Evolutionary conservation across 176 grass and related monocot genomes (phyloP), one percentile per base, ranked within the genome.

Genomic region (Olyra latifolia): DNA sequence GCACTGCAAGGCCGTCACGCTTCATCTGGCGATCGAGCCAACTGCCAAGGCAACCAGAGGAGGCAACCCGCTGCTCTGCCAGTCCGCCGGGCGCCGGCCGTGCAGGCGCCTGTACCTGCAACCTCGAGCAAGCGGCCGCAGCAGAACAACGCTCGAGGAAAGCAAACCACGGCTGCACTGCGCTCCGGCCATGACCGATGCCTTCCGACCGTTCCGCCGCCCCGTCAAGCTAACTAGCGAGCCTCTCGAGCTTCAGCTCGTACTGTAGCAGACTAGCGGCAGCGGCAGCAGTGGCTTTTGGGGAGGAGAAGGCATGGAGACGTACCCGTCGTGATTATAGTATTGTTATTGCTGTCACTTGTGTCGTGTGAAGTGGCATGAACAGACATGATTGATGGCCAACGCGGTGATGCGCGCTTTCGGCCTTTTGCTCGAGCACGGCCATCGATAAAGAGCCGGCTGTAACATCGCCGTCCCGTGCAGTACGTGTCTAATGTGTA

Each of bases 341-440:
- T 66, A 83, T 79, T 84, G 68, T 74, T 88, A 83, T 69, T 57
- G 61, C 52, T 24, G 69, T 75, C 80, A 58, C 66, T 83, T 8
- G 28, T 48, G 68, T 66, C 69, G 50, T 41, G 81, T 50, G 61
- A 44, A 47, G 47, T n/a, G 32, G 54, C 32, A 35, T 35, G 32
- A 2, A 35, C 5, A 4, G 43, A 40, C 38, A 77, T 77, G 64
- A 87, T 77, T 77, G 72, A 69, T 64, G 79, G 62, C 64, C 62
- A 70, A 68, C 58, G 42, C 17, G 61, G 15, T 52, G 19, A 3
- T 10, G 4, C 63, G 43, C 30, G 52, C 54, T 76, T 70, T 82
- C 79, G 64, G 54, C 64, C 85, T 39, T 70, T 60, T 56, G 48
- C 9, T 80, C n/a, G 29, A 65, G 69, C 69, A 67, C 71, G 71